These are phyloP conservation scores for Cucumis sativus DNA, from an alignment of 306 rosid genomes.

Conservation along the genomic window Cucumber_9930_V3 NC_026656.2:4790001-4790500, in stretches of 20 bases:
- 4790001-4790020: too few relatives aligned
- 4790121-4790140: background rate
- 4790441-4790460: constrained; percentile 14
- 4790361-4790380: constrained; percentile 27
- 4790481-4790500: background rate
- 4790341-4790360: constrained; percentile 12
- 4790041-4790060: background rate
- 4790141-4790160: background rate
- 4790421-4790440: constrained; percentile 9
- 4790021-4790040: too few relatives aligned
- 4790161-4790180: background rate
- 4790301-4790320: background rate
- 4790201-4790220: background rate
- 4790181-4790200: background rate
- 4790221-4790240: background rate
- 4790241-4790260: background rate
- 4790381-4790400: constrained; percentile 20
- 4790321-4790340: background rate
- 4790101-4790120: background rate
- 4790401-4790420: constrained; percentile 27
- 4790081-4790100: background rate
- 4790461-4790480: background rate
- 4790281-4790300: background rate
- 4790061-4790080: background rate
- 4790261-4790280: background rate